Percentiles rank a stretch among this genome's conserved stretches.
These are phyloP conservation scores for Wickerhamiella kazuoi DNA, from an alignment of 805 yeast genomes.

Conservation along the genomic window DNA sequence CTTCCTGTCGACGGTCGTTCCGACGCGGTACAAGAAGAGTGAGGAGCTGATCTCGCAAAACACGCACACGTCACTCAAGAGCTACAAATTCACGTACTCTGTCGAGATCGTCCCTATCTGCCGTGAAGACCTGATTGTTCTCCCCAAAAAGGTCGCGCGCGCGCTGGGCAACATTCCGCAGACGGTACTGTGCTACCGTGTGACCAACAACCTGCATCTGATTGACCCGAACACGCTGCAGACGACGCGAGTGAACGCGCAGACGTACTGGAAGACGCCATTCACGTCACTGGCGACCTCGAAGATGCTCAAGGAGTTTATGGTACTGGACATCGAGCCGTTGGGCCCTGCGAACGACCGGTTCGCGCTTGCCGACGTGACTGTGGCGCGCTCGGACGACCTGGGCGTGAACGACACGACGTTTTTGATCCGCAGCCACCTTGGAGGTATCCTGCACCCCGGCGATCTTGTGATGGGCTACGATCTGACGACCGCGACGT, in stretches of 20 bases:
- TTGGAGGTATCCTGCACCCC: slow-evolving; percentile 88
- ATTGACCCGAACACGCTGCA: slow-evolving; percentile 72
- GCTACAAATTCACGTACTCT: slow-evolving; percentile 74
- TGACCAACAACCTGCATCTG: slow-evolving; percentile 70
- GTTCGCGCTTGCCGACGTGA: slow-evolving; percentile 71
- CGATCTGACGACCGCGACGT: slow-evolving; percentile 67
- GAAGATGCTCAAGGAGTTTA: slow-evolving; percentile 63
- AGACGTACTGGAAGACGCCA: slow-evolving; percentile 65
- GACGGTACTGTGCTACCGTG: slow-evolving; percentile 66
- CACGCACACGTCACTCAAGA: slow-evolving; percentile 75
- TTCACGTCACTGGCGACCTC: slow-evolving; percentile 55
- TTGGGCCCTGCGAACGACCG: slow-evolving; percentile 65
- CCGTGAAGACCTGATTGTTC: slow-evolving; percentile 77
- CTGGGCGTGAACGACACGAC: slow-evolving; percentile 72
- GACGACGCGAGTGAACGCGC: slow-evolving; percentile 52
- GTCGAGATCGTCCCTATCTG: slow-evolving; percentile 88
- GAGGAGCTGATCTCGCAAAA: slow-evolving; percentile 80
- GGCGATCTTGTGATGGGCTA: slow-evolving; percentile 94
- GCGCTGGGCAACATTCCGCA: slow-evolving; percentile 68
- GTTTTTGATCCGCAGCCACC: slow-evolving; percentile 72
- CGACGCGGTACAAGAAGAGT: slow-evolving; percentile 61
- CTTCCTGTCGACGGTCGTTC: slow-evolving; percentile 65
- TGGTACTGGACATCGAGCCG: slow-evolving; percentile 87
- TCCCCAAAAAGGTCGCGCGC: slow-evolving; percentile 73
- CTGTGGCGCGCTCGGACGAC: slow-evolving; percentile 78